These are phyloP conservation scores for Podospora tetraspora DNA, from an alignment of 495 filamentous ascomycete species.

Conservation along the genomic window DNA sequence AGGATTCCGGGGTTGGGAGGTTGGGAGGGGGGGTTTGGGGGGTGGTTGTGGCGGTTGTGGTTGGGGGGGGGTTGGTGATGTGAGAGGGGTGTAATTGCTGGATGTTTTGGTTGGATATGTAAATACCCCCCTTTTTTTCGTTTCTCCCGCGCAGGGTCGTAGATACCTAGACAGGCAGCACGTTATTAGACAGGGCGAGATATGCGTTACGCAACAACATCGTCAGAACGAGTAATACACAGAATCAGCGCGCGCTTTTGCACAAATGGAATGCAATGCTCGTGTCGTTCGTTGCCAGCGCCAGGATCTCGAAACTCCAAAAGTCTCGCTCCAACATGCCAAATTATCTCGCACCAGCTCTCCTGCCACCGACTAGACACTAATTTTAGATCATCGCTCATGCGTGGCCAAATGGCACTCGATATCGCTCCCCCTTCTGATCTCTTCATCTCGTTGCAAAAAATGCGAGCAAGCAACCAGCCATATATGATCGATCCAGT, in stretches of 20 bases:
- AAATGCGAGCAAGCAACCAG: background rate
- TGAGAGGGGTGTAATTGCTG: background rate
- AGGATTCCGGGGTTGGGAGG: background rate
- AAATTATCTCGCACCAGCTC: background rate
- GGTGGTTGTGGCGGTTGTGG: slow-evolving; percentile 8
- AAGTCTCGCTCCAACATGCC: background rate
- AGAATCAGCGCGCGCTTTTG: background rate
- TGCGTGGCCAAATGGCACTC: background rate
- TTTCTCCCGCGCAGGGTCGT: background rate
- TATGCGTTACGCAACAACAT: background rate
- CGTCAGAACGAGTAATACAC: background rate
- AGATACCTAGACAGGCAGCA: background rate
- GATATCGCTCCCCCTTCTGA: background rate
- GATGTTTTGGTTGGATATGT: background rate
- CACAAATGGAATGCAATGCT: background rate
- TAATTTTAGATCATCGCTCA: background rate
- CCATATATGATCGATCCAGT: background rate
- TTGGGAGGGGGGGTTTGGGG: background rate
- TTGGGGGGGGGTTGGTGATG: slow-evolving; percentile 5
- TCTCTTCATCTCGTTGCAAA: background rate
- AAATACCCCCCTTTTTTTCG: background rate
- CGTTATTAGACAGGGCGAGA: background rate
- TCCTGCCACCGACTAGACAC: background rate
- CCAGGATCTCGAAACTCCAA: background rate
- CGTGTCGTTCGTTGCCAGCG: background rate